These are phyloP conservation scores for Barnettozyma botsteinii DNA, from an alignment of 805 yeast species.

Conservation along the genomic window DNA sequence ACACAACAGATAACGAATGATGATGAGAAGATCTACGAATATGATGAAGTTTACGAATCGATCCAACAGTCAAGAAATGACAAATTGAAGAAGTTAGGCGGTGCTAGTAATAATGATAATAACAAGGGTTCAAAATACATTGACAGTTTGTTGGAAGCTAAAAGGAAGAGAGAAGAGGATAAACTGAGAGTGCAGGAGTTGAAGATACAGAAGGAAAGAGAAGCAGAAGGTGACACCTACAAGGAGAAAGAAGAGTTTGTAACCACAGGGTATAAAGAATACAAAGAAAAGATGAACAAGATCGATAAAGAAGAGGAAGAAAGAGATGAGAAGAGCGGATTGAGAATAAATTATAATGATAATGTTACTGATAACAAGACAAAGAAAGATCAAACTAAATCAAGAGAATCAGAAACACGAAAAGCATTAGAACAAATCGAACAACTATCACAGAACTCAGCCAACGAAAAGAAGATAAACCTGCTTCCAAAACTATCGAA, in stretches of 20 bases:
- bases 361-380: background rate
- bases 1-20: no score
- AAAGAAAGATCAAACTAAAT: background rate
- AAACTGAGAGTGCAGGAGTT: conserved; percentile 34
- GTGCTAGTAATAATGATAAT: background rate
- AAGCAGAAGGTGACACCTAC: conserved; percentile 33
- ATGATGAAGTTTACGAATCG: conserved; percentile 43
- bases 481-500: conserved; percentile 18
- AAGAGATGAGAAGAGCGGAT: background rate
- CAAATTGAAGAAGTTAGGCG: conserved; percentile 4
- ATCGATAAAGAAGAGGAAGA: conserved; percentile 1
- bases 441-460: background rate
- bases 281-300: conserved; percentile 14
- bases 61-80: conserved; percentile 23
- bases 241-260: conserved; percentile 41
- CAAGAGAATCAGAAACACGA: conserved; percentile 9
- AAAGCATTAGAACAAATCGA: conserved; percentile 8
- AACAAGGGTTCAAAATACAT: conserved; percentile 32
- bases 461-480: background rate
- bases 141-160: conserved; percentile 37
- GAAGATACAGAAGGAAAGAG: conserved; percentile 32
- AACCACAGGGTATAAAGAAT: conserved; percentile 40
- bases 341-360: conserved; percentile 1
- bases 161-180: conserved; percentile 41
- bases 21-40: conserved; percentile 27